phyloP scores from a whole-genome alignment of 1,284 basidiomycete species.

The Phellinidium pouzarii region DNA sequence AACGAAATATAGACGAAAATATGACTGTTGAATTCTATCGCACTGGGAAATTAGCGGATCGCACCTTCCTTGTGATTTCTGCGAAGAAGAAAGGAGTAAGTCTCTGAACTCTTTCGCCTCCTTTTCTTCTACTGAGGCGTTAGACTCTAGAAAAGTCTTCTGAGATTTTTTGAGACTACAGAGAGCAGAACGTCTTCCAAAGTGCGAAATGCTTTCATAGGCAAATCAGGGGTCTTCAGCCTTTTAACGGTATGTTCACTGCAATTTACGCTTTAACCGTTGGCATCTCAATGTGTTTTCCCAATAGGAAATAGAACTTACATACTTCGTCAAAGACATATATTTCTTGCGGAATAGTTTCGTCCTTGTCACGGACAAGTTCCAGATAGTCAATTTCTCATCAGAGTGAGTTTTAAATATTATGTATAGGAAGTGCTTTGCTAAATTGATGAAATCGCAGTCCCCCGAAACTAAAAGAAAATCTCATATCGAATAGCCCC shows the following conservation, averaged over 20 bases:
- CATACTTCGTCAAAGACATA: neutral
- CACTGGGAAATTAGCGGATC: neutral
- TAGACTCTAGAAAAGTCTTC: neutral
- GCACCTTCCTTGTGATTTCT: slow-evolving; percentile 2
- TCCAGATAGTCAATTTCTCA: neutral
- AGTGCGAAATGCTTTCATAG: neutral
- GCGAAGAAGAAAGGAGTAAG: slow-evolving; percentile 2
- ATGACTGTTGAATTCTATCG: slow-evolving; percentile 5
- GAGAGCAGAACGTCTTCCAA: neutral
- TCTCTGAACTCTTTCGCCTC: neutral
- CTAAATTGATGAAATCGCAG: neutral
- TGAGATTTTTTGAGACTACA: neutral
- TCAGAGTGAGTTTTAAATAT: neutral
- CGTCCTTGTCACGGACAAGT: neutral
- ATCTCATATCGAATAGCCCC: neutral
- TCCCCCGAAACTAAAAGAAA: neutral
- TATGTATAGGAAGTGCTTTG: neutral
- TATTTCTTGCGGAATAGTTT: slow-evolving; percentile 1
- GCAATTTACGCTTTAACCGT: neutral
- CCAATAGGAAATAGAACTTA: neutral
- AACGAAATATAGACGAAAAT: neutral
- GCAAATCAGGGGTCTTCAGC: neutral
- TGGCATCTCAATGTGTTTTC: neutral
- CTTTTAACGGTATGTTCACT: neutral
- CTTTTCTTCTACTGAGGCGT: neutral